phyloP scores from a whole-genome alignment of 768 basidiomycete genomes.

The Mycena galopus region DNA sequence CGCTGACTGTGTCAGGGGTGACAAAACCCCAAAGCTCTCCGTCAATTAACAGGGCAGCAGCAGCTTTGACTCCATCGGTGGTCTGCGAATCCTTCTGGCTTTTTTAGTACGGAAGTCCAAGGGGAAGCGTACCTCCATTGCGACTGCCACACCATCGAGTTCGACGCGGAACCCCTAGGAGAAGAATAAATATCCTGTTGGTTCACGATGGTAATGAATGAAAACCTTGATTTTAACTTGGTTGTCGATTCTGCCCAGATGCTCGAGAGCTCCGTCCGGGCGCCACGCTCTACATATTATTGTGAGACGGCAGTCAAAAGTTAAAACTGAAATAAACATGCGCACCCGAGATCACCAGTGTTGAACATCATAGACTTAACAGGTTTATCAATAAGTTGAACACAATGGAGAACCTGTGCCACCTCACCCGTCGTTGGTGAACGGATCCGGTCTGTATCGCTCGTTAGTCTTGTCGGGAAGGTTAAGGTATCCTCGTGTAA shows the following conservation, averaged over 20 bases:
- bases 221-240: constrained; percentile 73
- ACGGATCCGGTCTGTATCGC: constrained; percentile 63
- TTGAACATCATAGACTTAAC: constrained; percentile 67
- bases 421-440: constrained; percentile 60
- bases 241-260: constrained; percentile 71
- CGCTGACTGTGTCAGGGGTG: constrained; percentile 53
- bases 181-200: constrained; percentile 1
- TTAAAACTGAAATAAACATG: not conserved
- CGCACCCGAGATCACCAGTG: constrained; percentile 69
- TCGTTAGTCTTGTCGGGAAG: constrained; percentile 67
- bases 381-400: constrained; percentile 5
- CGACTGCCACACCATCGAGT: constrained; percentile 70
- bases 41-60: constrained; percentile 65
- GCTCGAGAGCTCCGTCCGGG: constrained; percentile 65
- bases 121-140: constrained; percentile 61
- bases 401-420: not conserved
- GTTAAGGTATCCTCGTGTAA: constrained; percentile 68
- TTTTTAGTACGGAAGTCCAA: not conserved
- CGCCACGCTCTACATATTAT: constrained; percentile 56
- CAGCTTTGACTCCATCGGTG: constrained; percentile 56
- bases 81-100: constrained; percentile 45
- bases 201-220: not conserved
- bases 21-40: constrained; percentile 69
- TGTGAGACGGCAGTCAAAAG: constrained; percentile 11
- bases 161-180: constrained; percentile 72